Base-by-base conservation (phyloP, 2,329 filamentous ascomycete genomes). In the Fusarium sp. region DNA sequence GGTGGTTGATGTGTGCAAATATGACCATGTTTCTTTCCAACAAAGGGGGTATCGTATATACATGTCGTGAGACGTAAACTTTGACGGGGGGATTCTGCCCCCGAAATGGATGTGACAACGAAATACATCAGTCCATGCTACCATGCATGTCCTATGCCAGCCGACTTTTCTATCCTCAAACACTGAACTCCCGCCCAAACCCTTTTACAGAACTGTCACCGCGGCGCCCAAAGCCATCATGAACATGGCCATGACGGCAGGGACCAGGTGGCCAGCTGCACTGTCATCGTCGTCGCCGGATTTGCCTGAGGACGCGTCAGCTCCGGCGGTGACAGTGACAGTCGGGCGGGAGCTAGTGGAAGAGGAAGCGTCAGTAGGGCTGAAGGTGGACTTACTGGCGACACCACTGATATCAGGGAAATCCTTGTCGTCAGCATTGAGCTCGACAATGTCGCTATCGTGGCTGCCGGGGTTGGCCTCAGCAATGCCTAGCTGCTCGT, bases 401-500 rank as follows among this genome's bases (percentile, higher is more conserved):
- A 85, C 83, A 58, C 85, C 85, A 23, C 77, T 81, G 20, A 81
- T 76, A 10, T 75, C 75, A 5, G 85, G 83, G 14, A 87, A 75
- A 5, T 77, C 74, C 10, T 75, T 78, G 50, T 76, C 77, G 51
- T 72, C 71, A 11, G 74, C 75, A 23, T 75, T 75, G 64, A 88
- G 81, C 72, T 84, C 82, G 38, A 86, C 73, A 18, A 88, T 72
- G 62, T 81, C 80, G 50, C 78, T 80, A 20, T 77, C 73, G 29
- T 80, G 82, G 64, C 78, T 78, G 73, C 85, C 83, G 58, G 85
- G 74, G 68, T 85, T 86, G 53, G 86, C 81, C 77, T 85, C 85
- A 11, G 85, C 85, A 4, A 88, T 73, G 62, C 79, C 84, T 58
- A 88, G 79, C 77, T 85, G 77, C 70, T 83, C 73, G 75, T 85